Evolutionary conservation across 1,284 basidiomycete genomes (phyloP), one percentile per base, ranked within the genome.

Genomic region (Nidula niveotomentosa): DNA sequence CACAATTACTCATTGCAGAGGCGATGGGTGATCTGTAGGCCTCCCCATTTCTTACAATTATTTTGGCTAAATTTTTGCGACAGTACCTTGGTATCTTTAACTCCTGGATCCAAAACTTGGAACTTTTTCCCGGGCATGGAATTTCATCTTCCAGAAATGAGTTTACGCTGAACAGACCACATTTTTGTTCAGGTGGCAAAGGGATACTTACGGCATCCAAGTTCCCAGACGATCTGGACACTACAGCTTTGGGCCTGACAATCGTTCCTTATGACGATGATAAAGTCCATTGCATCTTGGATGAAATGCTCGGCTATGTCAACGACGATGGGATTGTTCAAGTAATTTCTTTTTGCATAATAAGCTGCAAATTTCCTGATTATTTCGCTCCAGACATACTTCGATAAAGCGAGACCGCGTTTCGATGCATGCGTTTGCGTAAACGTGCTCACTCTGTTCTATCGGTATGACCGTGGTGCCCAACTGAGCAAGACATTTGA

Each of bases 1-100:
- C 79, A 3, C 82, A 84, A 58, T 72, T 85, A 5, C 69, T 85
- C 17, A 81, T 86, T 51, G 67, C 82, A n/a, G 84, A 86, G 56
- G 70, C 74, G 6, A 84, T 80, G 0, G 61, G 69, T n/a, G 73
- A 84, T 58, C 69, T 62, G 76, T 81, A 58, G 54, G 71, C 67
- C 15, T 30, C 36, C 44, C 36, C 15, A 12, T 34, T 33, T 41
- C 37, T 34, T 43, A 23, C 8, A 10, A 18, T 50, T 43, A 36
- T 33, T 36, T 15, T 8, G 7, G 34, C 12, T 47, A 44, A 36
- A 50, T 18, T n/a, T n/a, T 15, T 52, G 51, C 12, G 37, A 34
- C 56, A 78, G 77, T 30, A 60, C 62, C 30, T 68, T 80, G 13
- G 74, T 79, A n/a, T 62, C 76, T 51, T 62, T 78, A 34, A 68